Evolutionary conservation across 345 rosid species (phyloP).

Genomic region (Cochlearia excelsa): DNA sequence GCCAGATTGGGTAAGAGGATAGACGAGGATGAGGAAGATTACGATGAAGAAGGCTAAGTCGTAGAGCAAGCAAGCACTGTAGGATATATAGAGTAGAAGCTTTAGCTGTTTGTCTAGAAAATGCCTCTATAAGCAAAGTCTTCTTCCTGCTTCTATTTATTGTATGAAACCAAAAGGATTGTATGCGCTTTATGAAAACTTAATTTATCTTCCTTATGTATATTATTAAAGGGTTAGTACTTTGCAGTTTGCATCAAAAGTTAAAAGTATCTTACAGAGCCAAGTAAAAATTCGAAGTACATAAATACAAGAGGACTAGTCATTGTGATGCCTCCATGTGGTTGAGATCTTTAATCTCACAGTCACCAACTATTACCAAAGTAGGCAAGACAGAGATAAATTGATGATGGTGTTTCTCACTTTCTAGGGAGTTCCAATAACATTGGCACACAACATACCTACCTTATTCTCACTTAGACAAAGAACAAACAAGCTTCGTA

Average conservation of each 20-base stretch:
- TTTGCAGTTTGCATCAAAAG: conserved; percentile 25
- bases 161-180: conserved; percentile 24
- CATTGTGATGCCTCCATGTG: too few species aligned
- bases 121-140: conserved; percentile 14
- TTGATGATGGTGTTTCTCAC: conserved; percentile 8
- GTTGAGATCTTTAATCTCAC: too few species aligned
- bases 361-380: too few species aligned
- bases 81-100: conserved; percentile 35
- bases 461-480: conserved; percentile 6
- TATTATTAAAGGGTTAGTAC: conserved; percentile 26
- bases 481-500: conserved; percentile 17
- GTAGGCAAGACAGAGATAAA: neutral
- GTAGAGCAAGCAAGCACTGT: neutral
- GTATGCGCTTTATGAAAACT: conserved; percentile 5
- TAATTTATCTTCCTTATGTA: conserved; percentile 26
- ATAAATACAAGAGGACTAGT: conserved; percentile 6
- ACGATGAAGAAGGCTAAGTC: conserved; percentile 81
- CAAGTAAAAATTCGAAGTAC: conserved; percentile 12
- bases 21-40: conserved; percentile 96
- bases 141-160: conserved; percentile 19
- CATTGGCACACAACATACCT: conserved; percentile 20
- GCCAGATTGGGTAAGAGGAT: conserved; percentile 60
- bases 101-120: conserved; percentile 29
- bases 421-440: conserved; percentile 7
- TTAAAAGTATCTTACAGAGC: conserved; percentile 20